Conservation (phyloP, 2,329 filamentous ascomycete genomes). For the Allantophomopsis lycopodina region DNA sequence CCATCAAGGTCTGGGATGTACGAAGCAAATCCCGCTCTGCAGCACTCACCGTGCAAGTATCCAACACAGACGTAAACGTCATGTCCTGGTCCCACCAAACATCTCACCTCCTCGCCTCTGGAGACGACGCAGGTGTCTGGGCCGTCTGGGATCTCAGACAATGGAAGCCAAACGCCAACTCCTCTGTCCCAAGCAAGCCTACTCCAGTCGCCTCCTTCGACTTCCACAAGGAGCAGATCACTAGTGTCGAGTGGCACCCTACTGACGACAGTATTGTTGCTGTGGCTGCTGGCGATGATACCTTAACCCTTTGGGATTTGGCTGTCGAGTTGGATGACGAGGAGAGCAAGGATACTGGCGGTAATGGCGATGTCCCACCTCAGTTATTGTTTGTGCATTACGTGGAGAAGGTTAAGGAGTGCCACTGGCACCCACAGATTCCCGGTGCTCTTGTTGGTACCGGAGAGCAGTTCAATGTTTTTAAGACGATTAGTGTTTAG, state of each 20-base stretch:
- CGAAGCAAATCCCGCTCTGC: conserved; percentile 79
- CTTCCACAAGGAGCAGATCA: conserved; percentile 96
- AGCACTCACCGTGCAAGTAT: conserved; percentile 78
- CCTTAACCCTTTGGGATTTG: conserved; percentile 90
- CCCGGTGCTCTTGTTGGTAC: conserved; percentile 81
- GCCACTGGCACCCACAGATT: conserved; percentile 97
- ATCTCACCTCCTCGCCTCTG: conserved; percentile 77
- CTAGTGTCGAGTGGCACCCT: conserved; percentile 92
- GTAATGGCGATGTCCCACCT: conserved; percentile 79
- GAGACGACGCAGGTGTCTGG: conserved; percentile 88
- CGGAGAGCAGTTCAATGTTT: conserved; percentile 75
- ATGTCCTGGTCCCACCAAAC: conserved; percentile 90
- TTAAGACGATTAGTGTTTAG: conserved; percentile 66
- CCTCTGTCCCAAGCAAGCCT: conserved; percentile 34
- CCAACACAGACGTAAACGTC: conserved; percentile 82
- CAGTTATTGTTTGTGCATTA: conserved; percentile 96
- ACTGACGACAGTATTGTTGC: conserved; percentile 92
- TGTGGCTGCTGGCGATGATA: conserved; percentile 86
- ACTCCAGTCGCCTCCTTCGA: conserved; percentile 84
- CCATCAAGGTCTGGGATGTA: conserved; percentile 90
- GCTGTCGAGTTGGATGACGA: conserved; percentile 95
- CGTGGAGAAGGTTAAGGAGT: conserved; percentile 85
- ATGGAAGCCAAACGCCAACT: conserved; percentile 59
- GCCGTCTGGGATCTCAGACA: conserved; percentile 91
- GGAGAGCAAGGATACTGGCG: conserved; percentile 81